Evolutionary conservation across 1,284 basidiomycete genomes (phyloP), one percentile per base, ranked within the genome.

Genomic region (Omphalotus olearius): DNA sequence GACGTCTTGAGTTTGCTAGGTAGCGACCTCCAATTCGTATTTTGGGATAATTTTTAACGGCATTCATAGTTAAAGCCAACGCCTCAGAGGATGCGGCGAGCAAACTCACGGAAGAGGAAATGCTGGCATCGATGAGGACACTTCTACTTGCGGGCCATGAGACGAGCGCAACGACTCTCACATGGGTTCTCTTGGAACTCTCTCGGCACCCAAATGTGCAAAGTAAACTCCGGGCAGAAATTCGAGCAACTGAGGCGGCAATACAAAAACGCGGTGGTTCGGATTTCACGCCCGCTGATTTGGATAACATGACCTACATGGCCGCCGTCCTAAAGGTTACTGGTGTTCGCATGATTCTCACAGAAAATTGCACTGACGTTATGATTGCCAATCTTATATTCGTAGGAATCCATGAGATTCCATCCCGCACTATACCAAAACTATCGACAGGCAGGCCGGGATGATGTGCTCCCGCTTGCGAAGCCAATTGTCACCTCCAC

Each of bases 361-460:
- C 17, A 17, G 11, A 14, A n/a, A 17, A 4, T 7, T 26, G n/a
- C n/a, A 13, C 25, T 26, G 44, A 40, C 23, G 23, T 23, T 23
- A 23, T 23, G n/a, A 23, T 23, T 23, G 23, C 23, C 23, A 23
- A 3, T 23, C 23, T 23, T 23, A 16, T 10, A 11, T 6, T 28
- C 17, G 14, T 20, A 76, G 74, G 75, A 77, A 62, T 69, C 68
- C 7, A 68, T 76, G 65, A 67, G 75, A 25, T 70, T 69, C 39
- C 72, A 76, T 57, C 73, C 74, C 9, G 73, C 72, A 0, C 53
- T 73, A 43, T 73, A 72, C 54, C 68, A 73, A 17, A 73, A 69
- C 50, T 72, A 68, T 56, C 66, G 75, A 17, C 62, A 66, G 50
- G 69, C 74, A 1, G 69, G 4, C 28, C 45, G 41, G 17, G 30